Evolutionary conservation across 2,329 filamentous ascomycete species (phyloP), one percentile per base, ranked within the genome.

Genomic region (Ilyonectria sp.): DNA sequence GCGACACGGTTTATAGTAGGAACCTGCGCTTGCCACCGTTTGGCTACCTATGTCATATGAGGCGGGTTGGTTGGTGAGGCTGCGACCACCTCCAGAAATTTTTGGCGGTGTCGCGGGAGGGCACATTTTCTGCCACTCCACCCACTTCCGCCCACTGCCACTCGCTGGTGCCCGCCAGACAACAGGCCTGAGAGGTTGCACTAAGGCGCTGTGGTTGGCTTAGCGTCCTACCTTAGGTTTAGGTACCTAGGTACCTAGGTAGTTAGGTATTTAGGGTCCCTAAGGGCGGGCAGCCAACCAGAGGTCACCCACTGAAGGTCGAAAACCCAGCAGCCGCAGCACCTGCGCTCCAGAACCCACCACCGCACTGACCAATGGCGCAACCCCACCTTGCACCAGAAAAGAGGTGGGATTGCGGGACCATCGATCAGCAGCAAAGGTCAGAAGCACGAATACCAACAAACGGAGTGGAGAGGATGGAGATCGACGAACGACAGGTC

Each of bases 91-190:
- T 71, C 74, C 71, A 69, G 74, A 73, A 74, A 71, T 75, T 78
- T 78, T 77, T 77, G 73, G 76, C 76, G 76, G 76, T 78, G 74
- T 69, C 65, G 54, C 23, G 47, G 60, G 69, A 69, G 72, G 72
- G 71, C 55, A 54, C 52, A 54, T 70, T 73, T 74, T 72, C 71
- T 72, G 71, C 72, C 63, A 53, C 60, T 19, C 44, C 31, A 54
- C 67, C 62, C 59, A 67, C 65, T 65, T 67, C 52, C 54, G 54
- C 33, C 35, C 33, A 17, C 13, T 44, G 17, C 21, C 6, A 26
- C 26, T 23, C 44, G 29, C 44, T 50, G 23, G 8, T 33, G 31
- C 31, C 31, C 31, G 40, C 40, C 40, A n/a, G 15, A n/a, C 40
- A 43, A 17, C 40, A 43, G 15, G 40, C n/a, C 15, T 43, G 15